A percentile compares a stretch with the other conserved stretches of the same genome.
These are phyloP conservation scores for Toxoplasma gondii DNA, from an alignment of 169 alveolate genomes.

Conservation along the genomic window DNA sequence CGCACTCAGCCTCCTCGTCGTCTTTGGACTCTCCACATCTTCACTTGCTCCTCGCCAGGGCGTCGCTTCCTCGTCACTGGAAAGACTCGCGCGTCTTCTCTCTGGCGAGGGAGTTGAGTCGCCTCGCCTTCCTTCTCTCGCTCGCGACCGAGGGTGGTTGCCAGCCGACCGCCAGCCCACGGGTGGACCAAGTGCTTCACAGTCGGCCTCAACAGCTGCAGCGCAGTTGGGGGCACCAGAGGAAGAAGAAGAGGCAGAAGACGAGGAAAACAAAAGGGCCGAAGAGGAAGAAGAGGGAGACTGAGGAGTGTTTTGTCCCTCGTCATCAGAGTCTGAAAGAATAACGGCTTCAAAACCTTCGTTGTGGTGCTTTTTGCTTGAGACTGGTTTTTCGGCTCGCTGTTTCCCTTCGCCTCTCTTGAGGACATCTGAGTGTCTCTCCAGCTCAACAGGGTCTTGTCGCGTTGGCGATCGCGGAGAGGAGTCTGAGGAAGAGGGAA, in stretches of 20 bases:
- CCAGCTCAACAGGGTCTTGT: neutral
- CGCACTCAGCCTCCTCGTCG: neutral
- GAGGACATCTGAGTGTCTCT: neutral
- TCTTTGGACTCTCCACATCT: neutral
- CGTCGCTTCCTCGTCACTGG: neutral
- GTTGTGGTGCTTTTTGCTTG: too few species aligned
- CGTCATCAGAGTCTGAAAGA: too few species aligned
- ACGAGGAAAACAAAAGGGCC: neutral
- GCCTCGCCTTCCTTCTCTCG: neutral
- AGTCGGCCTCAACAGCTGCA: neutral
- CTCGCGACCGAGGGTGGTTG: too few species aligned
- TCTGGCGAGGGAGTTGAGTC: too few species aligned
- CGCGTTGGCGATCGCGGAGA: neutral
- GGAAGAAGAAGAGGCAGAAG: neutral
- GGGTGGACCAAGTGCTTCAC: neutral
- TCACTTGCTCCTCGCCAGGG: neutral
- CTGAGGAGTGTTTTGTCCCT: neutral
- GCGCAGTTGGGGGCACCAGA: neutral
- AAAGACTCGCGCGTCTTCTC: too few species aligned
- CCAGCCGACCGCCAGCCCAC: too few species aligned
- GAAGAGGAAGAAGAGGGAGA: neutral
- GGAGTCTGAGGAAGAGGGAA: neutral
- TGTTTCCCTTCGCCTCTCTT: too few species aligned
- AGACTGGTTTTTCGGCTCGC: too few species aligned
- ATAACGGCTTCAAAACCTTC: too few species aligned